A percentile compares a stretch with the other conserved stretches of the same genome.
Evolutionary conservation across 2,329 filamentous ascomycete species (phyloP).

Genomic region (Penicillium sp.): DNA sequence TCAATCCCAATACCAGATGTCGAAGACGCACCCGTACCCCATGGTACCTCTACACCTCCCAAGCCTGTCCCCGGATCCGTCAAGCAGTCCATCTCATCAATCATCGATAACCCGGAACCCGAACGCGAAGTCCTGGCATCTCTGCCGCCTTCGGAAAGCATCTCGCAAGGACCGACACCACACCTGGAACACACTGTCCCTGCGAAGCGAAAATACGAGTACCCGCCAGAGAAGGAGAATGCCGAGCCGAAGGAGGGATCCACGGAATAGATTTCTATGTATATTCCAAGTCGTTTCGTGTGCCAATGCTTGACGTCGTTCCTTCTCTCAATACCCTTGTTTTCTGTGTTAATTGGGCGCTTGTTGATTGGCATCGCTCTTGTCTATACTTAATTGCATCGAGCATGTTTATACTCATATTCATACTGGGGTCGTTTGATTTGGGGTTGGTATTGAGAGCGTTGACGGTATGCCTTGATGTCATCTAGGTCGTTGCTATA

Average conservation of each 20-base stretch:
- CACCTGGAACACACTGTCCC: conserved; percentile 17
- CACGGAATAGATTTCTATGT: conserved; percentile 12
- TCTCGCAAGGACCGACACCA: conserved; percentile 15
- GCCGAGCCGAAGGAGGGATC: conserved; percentile 22
- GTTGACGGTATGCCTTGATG: neutral
- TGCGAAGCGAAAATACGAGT: conserved; percentile 22
- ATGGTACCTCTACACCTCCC: conserved; percentile 11
- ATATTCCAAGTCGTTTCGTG: conserved; percentile 7
- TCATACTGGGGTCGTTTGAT: conserved; percentile 1
- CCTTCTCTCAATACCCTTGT: conserved; percentile 18
- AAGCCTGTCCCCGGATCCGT: conserved; percentile 28
- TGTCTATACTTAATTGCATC: conserved; percentile 15
- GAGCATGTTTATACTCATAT: conserved; percentile 10
- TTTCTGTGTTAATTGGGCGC: conserved; percentile 10
- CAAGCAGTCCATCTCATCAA: conserved; percentile 39
- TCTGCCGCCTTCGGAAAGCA: conserved; percentile 20
- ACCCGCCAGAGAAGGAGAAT: conserved; percentile 24
- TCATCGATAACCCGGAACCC: conserved; percentile 33
- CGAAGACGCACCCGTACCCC: conserved; percentile 9
- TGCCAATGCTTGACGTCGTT: conserved; percentile 20
- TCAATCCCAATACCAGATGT: conserved; percentile 20
- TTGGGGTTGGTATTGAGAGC: neutral
- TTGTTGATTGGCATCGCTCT: conserved; percentile 6
- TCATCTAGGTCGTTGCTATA: neutral
- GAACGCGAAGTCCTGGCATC: conserved; percentile 24